These are phyloP conservation scores for Xylariaceae sp. DNA, from an alignment of 2,329 filamentous ascomycete species.

Conservation along the genomic window DNA sequence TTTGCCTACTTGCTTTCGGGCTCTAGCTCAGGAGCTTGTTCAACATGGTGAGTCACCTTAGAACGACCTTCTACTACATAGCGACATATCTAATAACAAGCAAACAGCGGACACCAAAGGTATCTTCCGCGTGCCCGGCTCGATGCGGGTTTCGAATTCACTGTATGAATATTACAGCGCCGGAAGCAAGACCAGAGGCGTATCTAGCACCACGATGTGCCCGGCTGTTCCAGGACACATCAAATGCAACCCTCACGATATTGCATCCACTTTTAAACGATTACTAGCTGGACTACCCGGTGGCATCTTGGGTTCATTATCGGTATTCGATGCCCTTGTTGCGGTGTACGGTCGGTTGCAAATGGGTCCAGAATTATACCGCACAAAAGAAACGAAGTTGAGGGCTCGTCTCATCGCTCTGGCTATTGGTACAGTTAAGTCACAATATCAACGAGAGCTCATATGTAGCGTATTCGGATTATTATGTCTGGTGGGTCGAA, in stretches of 20 bases:
- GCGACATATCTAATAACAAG: conserved; percentile 14
- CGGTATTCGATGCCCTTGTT: conserved; percentile 59
- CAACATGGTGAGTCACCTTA: conserved; percentile 48
- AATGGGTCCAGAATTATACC: conserved; percentile 46
- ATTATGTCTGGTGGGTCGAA: conserved; percentile 56
- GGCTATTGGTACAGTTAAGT: conserved; percentile 56
- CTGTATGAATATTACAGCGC: conserved; percentile 63
- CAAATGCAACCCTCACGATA: conserved; percentile 57
- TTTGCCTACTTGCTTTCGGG: conserved; percentile 63
- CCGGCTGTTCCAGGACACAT: conserved; percentile 59
- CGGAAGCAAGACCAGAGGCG: conserved; percentile 43
- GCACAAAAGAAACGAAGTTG: conserved; percentile 52
- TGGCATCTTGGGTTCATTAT: conserved; percentile 60
- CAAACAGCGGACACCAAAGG: conserved; percentile 46
- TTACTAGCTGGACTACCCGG: conserved; percentile 61
- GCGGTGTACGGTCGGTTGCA: conserved; percentile 56
- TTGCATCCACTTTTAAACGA: conserved; percentile 64
- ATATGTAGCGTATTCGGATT: conserved; percentile 66
- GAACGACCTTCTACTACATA: no score
- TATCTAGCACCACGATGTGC: conserved; percentile 55
- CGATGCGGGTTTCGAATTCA: conserved; percentile 49
- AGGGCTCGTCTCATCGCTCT: conserved; percentile 64
- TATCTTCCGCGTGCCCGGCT: conserved; percentile 62
- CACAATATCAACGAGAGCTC: conserved; percentile 57
- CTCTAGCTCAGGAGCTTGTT: conserved; percentile 60